These are phyloP conservation scores for Gossypium australe DNA, from an alignment of 345 rosid genomes.

Conservation along the genomic window DNA sequence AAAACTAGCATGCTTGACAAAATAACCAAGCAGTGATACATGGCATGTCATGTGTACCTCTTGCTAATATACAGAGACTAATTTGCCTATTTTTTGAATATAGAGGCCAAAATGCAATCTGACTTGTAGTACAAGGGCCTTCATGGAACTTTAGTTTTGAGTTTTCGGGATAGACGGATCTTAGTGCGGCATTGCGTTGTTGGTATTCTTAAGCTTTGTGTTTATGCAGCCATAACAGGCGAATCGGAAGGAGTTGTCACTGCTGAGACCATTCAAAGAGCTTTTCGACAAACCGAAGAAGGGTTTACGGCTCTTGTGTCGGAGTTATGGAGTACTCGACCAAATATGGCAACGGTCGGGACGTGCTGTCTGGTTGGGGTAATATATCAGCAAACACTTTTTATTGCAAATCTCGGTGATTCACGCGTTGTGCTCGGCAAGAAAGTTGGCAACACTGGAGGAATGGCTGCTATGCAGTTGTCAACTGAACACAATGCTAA, in stretches of 20 bases:
- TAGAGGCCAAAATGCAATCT: too few species aligned
- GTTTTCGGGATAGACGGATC: not conserved
- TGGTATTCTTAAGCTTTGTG: constrained; percentile 65
- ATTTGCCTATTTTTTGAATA: too few species aligned
- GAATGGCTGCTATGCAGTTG: constrained; percentile 64
- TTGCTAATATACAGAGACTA: too few species aligned
- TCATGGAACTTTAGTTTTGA: not conserved
- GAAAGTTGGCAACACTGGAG: constrained; percentile 72
- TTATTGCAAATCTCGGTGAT: constrained; percentile 84
- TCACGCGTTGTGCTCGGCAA: constrained; percentile 79
- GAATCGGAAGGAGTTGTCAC: constrained; percentile 66
- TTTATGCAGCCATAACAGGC: constrained; percentile 75
- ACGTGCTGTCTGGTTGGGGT: constrained; percentile 88
- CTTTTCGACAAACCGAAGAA: constrained; percentile 67
- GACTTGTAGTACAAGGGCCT: too few species aligned
- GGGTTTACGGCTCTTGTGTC: constrained; percentile 74
- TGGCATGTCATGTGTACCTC: too few species aligned
- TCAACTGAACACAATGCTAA: constrained; percentile 89
- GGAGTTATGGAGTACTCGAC: constrained; percentile 51
- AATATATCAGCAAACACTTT: constrained; percentile 64
- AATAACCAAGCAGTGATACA: too few species aligned
- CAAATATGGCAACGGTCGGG: constrained; percentile 72
- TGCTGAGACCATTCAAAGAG: constrained; percentile 58
- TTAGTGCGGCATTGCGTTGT: not conserved
- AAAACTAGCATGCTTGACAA: too few species aligned